A percentile compares a stretch with the other conserved stretches of the same genome.
Conservation (phyloP, 495 filamentous ascomycete species). For the Neurospora sp. region DNA sequence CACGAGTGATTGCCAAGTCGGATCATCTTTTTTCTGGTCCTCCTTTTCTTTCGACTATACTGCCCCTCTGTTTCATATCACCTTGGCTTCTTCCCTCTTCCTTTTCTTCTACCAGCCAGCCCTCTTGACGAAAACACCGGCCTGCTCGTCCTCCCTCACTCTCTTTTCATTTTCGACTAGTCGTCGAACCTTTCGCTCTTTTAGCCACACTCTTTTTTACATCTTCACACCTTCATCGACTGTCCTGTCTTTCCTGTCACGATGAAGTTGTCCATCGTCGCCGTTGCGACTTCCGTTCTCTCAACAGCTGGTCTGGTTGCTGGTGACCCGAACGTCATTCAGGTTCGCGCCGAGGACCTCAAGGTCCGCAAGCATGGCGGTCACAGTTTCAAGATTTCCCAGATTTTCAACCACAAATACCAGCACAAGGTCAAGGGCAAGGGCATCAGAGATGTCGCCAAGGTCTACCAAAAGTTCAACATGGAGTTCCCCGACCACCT, state of each 20-base stretch:
- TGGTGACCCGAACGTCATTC: conserved; percentile 11
- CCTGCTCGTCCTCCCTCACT: background rate
- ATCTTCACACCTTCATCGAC: background rate
- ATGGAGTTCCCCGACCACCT: conserved; percentile 23
- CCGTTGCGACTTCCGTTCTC: conserved; percentile 18
- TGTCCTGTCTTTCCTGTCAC: background rate
- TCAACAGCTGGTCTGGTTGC: conserved; percentile 15
- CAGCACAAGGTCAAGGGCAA: conserved; percentile 24
- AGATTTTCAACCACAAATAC: conserved; percentile 32
- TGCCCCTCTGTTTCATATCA: conserved; percentile 7
- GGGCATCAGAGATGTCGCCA: conserved; percentile 32
- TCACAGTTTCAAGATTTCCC: conserved; percentile 28
- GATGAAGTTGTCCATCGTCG: conserved; percentile 18
- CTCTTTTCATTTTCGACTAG: background rate
- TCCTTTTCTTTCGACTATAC: conserved; percentile 6
- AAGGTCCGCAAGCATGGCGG: conserved; percentile 27
- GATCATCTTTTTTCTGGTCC: conserved; percentile 1
- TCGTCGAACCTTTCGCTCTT: background rate
- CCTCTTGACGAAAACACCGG: background rate
- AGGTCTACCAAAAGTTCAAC: conserved; percentile 33
- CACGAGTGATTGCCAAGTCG: background rate
- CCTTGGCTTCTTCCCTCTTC: background rate
- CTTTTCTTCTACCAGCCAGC: background rate
- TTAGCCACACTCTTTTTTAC: background rate
- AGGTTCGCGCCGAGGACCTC: conserved; percentile 14